Evolutionary conservation across 129 eudicot genomes (phyloP).

Genomic region (Escallonia rubra): DNA sequence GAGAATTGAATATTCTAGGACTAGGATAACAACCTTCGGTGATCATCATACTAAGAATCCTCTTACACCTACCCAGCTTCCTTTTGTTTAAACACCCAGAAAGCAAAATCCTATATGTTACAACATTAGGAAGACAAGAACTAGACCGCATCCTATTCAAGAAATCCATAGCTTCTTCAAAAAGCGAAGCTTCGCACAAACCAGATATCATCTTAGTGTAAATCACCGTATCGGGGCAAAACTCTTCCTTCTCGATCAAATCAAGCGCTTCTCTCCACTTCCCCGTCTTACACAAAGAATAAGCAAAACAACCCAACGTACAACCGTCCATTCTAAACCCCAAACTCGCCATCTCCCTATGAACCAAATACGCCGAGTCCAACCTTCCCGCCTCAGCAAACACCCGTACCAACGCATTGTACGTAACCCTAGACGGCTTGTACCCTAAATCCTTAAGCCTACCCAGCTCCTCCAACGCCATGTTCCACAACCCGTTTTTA

Average conservation of each 20-base stretch:
- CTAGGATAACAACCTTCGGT: slow-evolving; percentile 92
- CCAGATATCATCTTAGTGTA: slow-evolving; percentile 85
- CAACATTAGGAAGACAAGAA: slow-evolving; percentile 72
- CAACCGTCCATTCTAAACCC: slow-evolving; percentile 58
- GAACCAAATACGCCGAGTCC: slow-evolving; percentile 54
- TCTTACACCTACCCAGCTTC: slow-evolving; percentile 80
- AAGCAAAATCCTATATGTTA: slow-evolving; percentile 70
- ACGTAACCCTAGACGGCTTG: slow-evolving; percentile 66
- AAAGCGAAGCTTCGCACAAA: slow-evolving; percentile 83
- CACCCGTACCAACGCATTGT: slow-evolving; percentile 61
- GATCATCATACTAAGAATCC: slow-evolving; percentile 83
- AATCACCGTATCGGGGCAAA: slow-evolving; percentile 57
- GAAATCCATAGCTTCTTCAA: slow-evolving; percentile 93
- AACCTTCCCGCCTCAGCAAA: slow-evolving; percentile 57
- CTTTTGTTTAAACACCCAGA: slow-evolving; percentile 80
- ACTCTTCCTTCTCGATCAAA: slow-evolving; percentile 58
- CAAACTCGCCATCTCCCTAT: slow-evolving; percentile 56
- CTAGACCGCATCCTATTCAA: slow-evolving; percentile 65
- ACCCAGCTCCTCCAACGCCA: slow-evolving; percentile 81
- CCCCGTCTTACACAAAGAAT: slow-evolving; percentile 61
- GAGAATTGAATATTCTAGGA: slow-evolving; percentile 64
- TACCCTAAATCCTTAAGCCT: slow-evolving; percentile 83
- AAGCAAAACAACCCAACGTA: slow-evolving; percentile 57
- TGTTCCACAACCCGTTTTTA: slow-evolving; percentile 57
- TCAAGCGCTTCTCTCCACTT: slow-evolving; percentile 75